These are phyloP conservation scores for Murraya koenigii DNA, from an alignment of 345 rosid species.

Conservation along the genomic window DNA sequence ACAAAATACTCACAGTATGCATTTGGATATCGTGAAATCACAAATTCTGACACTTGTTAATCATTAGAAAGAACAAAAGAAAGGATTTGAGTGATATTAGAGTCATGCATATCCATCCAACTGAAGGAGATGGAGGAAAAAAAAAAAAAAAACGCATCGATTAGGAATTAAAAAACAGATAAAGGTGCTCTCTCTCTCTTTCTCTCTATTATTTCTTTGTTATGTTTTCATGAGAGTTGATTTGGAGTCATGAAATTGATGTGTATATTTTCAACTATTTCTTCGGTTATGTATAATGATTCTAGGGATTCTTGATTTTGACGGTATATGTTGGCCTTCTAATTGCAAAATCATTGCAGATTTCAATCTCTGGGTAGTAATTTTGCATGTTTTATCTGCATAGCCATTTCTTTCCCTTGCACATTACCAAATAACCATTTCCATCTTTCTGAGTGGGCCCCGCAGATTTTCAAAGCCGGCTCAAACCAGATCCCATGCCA, in stretches of 20 bases:
- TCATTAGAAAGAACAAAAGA: neutral
- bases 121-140: neutral
- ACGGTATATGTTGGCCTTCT: too few relatives aligned
- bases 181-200: neutral
- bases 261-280: neutral
- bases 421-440: too few relatives aligned
- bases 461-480: neutral
- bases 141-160: neutral
- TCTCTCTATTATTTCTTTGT: neutral
- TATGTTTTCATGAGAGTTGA: neutral
- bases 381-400: neutral
- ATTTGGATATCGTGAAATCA: neutral
- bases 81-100: neutral
- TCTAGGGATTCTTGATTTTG: neutral
- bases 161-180: neutral
- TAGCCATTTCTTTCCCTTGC: neutral
- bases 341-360: neutral
- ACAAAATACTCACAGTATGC: neutral
- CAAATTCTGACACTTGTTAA: neutral
- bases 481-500: neutral
- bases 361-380: neutral
- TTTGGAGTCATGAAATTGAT: neutral
- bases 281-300: neutral
- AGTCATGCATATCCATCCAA: neutral
- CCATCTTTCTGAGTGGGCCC: neutral